These are phyloP conservation scores for Botrytis aclada DNA, from an alignment of 2,329 filamentous ascomycete genomes.

Conservation along the genomic window DNA sequence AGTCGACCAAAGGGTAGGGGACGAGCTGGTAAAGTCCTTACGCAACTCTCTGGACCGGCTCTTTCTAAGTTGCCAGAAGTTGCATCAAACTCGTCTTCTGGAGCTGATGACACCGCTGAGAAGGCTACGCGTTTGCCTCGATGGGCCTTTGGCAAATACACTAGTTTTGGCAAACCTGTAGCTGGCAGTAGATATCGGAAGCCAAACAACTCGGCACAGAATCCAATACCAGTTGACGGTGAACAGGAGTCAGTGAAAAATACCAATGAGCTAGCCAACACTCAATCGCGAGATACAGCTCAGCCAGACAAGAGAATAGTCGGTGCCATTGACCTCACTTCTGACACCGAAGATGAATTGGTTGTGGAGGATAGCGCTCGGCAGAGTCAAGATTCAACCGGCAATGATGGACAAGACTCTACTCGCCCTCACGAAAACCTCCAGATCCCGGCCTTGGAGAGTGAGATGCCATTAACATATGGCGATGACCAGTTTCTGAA, in stretches of 20 bases:
- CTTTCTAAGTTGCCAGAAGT: rapidly evolving
- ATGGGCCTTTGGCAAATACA: not conserved
- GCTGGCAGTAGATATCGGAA: not conserved
- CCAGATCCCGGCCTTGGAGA: not conserved
- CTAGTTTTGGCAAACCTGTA: not conserved
- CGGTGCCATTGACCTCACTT: not conserved
- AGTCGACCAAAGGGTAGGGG: not conserved
- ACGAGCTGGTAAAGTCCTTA: not conserved
- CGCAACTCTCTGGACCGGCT: not conserved
- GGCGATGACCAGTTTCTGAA: not conserved
- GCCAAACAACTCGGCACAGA: not conserved
- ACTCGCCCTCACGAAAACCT: not conserved
- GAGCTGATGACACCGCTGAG: not conserved
- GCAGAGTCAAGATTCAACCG: not conserved
- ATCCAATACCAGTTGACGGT: rapidly evolving
- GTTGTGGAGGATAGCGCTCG: rapidly evolving
- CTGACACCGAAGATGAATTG: rapidly evolving
- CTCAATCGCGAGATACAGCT: no score
- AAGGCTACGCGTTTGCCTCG: not conserved
- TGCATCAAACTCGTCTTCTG: not conserved
- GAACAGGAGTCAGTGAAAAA: rapidly evolving
- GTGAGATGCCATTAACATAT: not conserved
- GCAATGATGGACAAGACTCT: not conserved
- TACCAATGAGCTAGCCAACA: rapidly evolving
- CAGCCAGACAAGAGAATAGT: rapidly evolving